Percentiles rank a stretch among this genome's conserved stretches.
phyloP scores from a whole-genome alignment of 805 yeast species.

The Ascoidea tarda region DNA sequence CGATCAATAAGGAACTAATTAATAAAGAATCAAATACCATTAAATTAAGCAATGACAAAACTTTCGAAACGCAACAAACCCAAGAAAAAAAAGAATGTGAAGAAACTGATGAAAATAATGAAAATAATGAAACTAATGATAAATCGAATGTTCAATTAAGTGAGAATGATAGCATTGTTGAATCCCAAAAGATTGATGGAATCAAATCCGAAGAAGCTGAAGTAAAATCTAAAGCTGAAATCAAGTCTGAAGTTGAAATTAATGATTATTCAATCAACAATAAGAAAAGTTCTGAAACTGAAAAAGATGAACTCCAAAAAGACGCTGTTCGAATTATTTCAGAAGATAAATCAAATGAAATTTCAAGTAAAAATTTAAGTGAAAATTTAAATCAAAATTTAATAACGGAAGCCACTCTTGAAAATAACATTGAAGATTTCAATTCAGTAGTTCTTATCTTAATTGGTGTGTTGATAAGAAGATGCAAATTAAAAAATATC shows the following conservation, averaged over 20 bases:
- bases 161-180: neutral
- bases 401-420: neutral
- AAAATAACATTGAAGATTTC: too few relatives aligned
- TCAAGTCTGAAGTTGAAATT: neutral
- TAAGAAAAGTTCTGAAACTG: neutral
- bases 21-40: neutral
- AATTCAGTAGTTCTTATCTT: neutral
- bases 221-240: too few relatives aligned
- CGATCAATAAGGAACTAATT: neutral
- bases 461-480: neutral
- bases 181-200: neutral
- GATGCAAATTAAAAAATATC: neutral
- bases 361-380: too few relatives aligned
- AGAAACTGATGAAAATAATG: neutral
- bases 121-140: neutral
- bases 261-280: neutral
- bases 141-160: neutral
- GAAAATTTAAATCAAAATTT: neutral
- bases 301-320: neutral
- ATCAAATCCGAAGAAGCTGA: too few relatives aligned
- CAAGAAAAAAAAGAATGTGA: neutral
- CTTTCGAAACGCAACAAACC: neutral
- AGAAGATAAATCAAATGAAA: neutral
- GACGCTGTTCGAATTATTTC: neutral
- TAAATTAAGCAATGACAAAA: neutral